These are phyloP conservation scores for Juncus effusus DNA, from an alignment of 176 grass and related monocot species.

Conservation along the genomic window DNA sequence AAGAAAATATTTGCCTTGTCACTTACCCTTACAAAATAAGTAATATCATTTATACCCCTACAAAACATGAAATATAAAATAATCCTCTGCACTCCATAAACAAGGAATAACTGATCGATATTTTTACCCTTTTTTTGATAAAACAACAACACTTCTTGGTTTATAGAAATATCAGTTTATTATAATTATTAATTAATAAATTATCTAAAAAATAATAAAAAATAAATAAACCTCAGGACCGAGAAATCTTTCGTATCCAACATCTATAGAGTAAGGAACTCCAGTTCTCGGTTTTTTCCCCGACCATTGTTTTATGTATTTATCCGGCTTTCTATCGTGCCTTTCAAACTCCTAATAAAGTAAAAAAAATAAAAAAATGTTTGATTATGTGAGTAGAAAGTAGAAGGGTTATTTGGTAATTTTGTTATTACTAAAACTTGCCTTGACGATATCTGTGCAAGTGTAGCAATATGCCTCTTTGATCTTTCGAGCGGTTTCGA, in stretches of 20 bases:
- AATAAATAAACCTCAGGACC: conserved; percentile 79
- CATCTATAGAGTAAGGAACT: conserved; percentile 80
- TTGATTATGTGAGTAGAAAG: conserved; percentile 3
- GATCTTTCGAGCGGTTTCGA: conserved; percentile 80
- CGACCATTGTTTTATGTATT: conserved; percentile 87
- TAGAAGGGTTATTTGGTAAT: neutral
- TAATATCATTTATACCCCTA: no score
- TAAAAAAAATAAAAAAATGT: conserved; percentile 11
- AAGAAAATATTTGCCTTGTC: neutral
- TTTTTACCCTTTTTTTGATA: no score
- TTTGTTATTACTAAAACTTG: conserved; percentile 25
- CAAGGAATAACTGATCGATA: no score
- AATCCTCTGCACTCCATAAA: no score
- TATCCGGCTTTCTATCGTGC: conserved; percentile 83
- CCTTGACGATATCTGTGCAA: conserved; percentile 94
- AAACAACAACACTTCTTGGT: no score
- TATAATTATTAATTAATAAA: no score
- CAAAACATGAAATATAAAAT: no score
- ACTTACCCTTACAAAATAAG: no score
- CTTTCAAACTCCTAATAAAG: conserved; percentile 77
- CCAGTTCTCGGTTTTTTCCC: conserved; percentile 82
- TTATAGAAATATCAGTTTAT: no score
- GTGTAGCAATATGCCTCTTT: conserved; percentile 95
- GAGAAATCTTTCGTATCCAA: conserved; percentile 98
- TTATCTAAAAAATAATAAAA: neutral